Evolutionary conservation across 495 filamentous ascomycete species (phyloP), one percentile per base, ranked within the genome.

Genomic region (Tuber brumale): DNA sequence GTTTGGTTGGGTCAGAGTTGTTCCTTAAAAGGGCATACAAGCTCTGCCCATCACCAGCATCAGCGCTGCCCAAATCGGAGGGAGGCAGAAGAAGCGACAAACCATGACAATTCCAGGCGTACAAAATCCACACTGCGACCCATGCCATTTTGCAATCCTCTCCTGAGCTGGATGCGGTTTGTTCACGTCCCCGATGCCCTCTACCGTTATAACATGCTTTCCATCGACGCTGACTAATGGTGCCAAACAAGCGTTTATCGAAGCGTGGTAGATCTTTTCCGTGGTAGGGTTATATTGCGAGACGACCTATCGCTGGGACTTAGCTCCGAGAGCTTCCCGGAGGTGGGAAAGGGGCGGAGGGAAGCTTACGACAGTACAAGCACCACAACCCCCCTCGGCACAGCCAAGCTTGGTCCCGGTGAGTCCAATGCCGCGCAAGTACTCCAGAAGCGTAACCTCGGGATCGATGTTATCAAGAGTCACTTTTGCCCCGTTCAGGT

Each of bases 51-150:
- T 61, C 23, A 71, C 35, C 31, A 39, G 19, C 8, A 51, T 48
- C 70, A 70, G 16, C 16, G 27, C 42, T 51, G 21, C 23, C 35
- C 27, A 61, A 31, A 18, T 5, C 41, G 66, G 71, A 72, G 9
- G n/a, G 18, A 39, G 46, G 61, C 10, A 74, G 23, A 27, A 45
- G 10, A 23, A 70, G 27, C 1, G 27, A 66, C 42, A 27, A 75
- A 89, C 89, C 95, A 99, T 98, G 72, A 97, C 94, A 84, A 99
- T 99, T 14, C 95, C 95, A 6, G 95, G 95, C 9, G 95, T 98
- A 82, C 95, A 99, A 83, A 99, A 99, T 12, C 88, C 90, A 81
- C 89, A 92, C 83, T 92, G 90, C 51, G 88, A 90, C 45, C 90
- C 90, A 81, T 91, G 88, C 66, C 87, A 84, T 84, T 91, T 91